Evolutionary conservation across 148 eudicot genomes (phyloP), one percentile per base, ranked within the genome.

Genomic region (Oxyria digyna): DNA sequence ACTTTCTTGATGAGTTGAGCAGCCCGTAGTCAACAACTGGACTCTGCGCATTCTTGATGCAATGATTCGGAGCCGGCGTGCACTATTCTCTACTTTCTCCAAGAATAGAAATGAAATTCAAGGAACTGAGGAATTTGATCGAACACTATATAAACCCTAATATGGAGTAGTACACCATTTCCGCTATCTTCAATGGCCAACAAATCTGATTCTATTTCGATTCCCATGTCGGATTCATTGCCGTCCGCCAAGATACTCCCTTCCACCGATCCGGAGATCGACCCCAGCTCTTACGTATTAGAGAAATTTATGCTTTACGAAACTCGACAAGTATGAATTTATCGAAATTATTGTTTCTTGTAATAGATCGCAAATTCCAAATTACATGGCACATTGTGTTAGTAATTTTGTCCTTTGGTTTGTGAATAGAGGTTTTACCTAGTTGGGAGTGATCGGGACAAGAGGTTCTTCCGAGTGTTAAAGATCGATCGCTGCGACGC

Each of bases 281-380:
- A 86, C 77, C 84, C 87, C 23, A 73, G 54, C 59, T 89, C 89
- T 0, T 86, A 88, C 75, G 88, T 95, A 41, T 82, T 94, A 7
- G 92, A 90, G 77, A 94, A 90, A 79, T 90, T 90, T 78, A 91
- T 79, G 71, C 97, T 94, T 50, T 94, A 94, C 72, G 98, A 94
- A 69, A 94, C 98, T 67, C 87, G 89, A 74, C 97, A 96, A 68
- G 97, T 92, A 72, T 40, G 67, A 23, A 6, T 42, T 29, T 4
- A 2, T 27, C 14, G 63, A 26, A 55, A 26, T 55, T 12, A 11
- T 15, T 4, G 57, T 50, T 18, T 50, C 4, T 52, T 17, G 24
- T 40, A 7, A 4, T 6, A 35, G 38, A 35, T 35, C 38, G 6
- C 6, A 35, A 35, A 35, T 35, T 6, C 38, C 38, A 27, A 17